phyloP scores from a whole-genome alignment of 2,329 filamentous ascomycete genomes.

The Hortaea werneckii region DNA sequence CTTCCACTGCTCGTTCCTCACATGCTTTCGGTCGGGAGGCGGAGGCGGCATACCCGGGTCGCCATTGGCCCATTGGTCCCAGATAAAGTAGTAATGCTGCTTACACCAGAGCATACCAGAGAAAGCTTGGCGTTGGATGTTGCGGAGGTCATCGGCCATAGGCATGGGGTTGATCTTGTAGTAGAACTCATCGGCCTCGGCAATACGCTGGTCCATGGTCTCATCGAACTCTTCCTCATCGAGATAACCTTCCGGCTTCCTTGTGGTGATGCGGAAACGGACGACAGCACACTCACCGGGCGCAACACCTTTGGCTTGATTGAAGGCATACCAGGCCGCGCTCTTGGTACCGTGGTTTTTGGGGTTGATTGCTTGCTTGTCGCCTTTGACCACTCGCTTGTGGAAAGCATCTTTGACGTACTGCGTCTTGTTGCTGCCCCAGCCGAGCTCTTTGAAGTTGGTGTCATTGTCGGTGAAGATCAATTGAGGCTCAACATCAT shows the following conservation, averaged over 20 bases:
- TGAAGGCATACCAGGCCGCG: constrained; percentile 85
- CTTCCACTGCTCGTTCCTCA: constrained; percentile 85
- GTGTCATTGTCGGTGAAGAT: constrained; percentile 96
- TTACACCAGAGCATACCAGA: constrained; percentile 99
- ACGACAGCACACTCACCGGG: constrained; percentile 93
- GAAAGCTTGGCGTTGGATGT: constrained; percentile 89
- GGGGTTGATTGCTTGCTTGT: constrained; percentile 76
- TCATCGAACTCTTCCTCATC: constrained; percentile 92
- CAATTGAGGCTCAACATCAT: constrained; percentile 75
- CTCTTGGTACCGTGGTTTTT: constrained; percentile 72
- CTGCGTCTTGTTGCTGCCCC: constrained; percentile 60
- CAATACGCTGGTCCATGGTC: constrained; percentile 70
- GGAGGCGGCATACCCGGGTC: constrained; percentile 83
- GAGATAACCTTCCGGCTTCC: constrained; percentile 59
- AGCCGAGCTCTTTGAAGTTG: constrained; percentile 63
- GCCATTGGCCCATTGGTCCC: constrained; percentile 96
- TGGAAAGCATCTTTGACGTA: constrained; percentile 97
- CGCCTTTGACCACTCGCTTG: constrained; percentile 68
- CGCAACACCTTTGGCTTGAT: constrained; percentile 74
- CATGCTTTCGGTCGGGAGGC: constrained; percentile 63
- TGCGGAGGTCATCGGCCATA: constrained; percentile 86
- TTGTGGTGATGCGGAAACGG: constrained; percentile 75
- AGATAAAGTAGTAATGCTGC: constrained; percentile 92
- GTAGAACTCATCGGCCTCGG: constrained; percentile 96
- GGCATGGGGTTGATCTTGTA: constrained; percentile 84